Base-by-base conservation (phyloP, 768 basidiomycete genomes). In the Boletus rufocinnamomeus region DNA sequence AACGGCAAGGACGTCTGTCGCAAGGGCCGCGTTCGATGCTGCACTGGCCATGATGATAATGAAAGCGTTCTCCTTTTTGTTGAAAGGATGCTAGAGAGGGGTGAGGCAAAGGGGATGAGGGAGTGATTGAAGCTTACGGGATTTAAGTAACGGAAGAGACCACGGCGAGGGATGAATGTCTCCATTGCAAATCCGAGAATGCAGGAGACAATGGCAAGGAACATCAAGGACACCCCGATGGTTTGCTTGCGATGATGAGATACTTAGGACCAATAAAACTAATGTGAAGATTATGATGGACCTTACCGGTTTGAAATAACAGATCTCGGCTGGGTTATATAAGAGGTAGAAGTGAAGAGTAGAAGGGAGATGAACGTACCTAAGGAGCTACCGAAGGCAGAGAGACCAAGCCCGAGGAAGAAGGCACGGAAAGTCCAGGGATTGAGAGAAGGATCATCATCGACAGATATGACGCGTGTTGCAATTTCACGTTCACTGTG, bases 41-140 rank as follows among this genome's bases (percentile, higher is more conserved):
- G 83, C 81, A 57, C 79, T 77, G 23, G 83, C 65, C 83, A 84
- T 84, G 56, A 84, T 82, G 11, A 84, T 76, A 34, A 84, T 79
- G 60, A 84, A 82, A 0, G 82, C 80, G 66, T 82, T 81, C 64
- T 85, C 83, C 56, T 84, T 84, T 68, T 81, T 84, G 67, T 84
- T 84, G 70, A 83, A 84, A 4, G 83, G 80, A 25, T 79, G 76
- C 82, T 83, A n/a, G 30, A n/a, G 21, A 41, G 43, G 8, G 19
- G 27, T 58, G 27, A 61, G 63, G 30, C 17, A 35, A 50, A 56
- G 8, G n/a, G 10, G 21, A 23, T 2, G 34, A 34, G 34, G 19
- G 32, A 25, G 19, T 45, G 17, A 16, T 25, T 23, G 11, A 43
- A 37, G 2, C 54, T 35, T 21, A 69, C 77, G n/a, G 83, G 84